phyloP scores from a whole-genome alignment of 2,329 filamentous ascomycete species.

The Lachnellula occidentalis region DNA sequence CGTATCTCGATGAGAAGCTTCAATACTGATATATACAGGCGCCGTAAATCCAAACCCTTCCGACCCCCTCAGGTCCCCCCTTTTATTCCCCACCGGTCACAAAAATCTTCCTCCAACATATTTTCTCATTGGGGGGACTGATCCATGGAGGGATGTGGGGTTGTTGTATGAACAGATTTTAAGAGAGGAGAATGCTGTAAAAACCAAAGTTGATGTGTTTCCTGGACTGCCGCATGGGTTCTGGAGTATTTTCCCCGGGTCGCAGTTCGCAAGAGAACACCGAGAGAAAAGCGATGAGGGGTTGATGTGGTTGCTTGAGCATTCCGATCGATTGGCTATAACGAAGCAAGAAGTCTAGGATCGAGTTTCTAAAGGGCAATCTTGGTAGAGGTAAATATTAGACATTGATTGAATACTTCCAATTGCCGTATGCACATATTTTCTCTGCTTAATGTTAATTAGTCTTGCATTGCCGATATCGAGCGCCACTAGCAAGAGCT shows the following conservation, averaged over 20 bases:
- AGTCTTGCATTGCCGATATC: too few species aligned
- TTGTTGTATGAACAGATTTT: constrained; percentile 44
- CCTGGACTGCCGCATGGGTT: constrained; percentile 31
- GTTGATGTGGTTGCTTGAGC: constrained; percentile 16
- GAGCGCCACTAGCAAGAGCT: too few species aligned
- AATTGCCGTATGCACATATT: too few species aligned
- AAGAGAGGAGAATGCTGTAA: constrained; percentile 33
- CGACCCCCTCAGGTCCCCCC: not conserved
- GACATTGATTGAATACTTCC: too few species aligned
- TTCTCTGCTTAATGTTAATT: too few species aligned
- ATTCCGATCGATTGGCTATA: not conserved
- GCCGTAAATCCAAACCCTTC: not conserved
- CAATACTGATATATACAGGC: not conserved
- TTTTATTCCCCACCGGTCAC: constrained; percentile 16
- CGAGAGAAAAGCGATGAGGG: constrained; percentile 18
- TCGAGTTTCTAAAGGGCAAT: too few species aligned
- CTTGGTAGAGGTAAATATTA: too few species aligned
- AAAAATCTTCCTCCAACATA: constrained; percentile 25
- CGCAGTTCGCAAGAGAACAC: constrained; percentile 21
- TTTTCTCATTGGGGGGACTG: constrained; percentile 27
- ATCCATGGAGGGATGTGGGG: constrained; percentile 26
- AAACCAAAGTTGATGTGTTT: constrained; percentile 30
- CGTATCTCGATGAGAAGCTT: not conserved
- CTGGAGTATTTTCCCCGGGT: constrained; percentile 26
- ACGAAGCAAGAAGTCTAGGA: too few species aligned